phyloP scores from a whole-genome alignment of 805 yeast genomes.

The Yarrowia sp. region DNA sequence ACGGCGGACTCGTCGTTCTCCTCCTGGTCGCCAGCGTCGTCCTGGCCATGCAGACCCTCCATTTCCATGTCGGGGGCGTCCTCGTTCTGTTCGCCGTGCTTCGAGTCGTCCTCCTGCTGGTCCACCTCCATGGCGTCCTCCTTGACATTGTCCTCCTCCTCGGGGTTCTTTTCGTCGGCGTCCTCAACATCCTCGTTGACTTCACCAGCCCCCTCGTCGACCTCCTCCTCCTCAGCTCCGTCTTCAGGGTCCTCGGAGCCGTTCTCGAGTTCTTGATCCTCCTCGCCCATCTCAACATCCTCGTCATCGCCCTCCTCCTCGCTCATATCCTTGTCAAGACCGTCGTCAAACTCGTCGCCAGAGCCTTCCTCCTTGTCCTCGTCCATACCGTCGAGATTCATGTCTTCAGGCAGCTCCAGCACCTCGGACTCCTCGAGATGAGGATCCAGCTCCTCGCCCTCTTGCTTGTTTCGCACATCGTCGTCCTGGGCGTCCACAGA shows the following conservation, averaged over 20 bases:
- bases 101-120: constrained; percentile 63
- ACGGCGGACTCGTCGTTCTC: constrained; percentile 63
- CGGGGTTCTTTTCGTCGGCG: constrained; percentile 48
- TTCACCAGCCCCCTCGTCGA: constrained; percentile 45
- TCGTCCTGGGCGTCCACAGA: constrained; percentile 59
- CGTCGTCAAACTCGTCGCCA: constrained; percentile 49
- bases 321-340: constrained; percentile 46
- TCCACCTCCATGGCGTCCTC: constrained; percentile 46
- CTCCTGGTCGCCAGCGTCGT: constrained; percentile 58
- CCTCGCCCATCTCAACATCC: constrained; percentile 41
- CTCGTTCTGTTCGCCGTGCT: constrained; percentile 75
- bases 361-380: constrained; percentile 63
- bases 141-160: constrained; percentile 46
- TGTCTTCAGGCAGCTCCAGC: constrained; percentile 89
- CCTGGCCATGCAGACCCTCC: constrained; percentile 79
- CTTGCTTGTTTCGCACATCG: constrained; percentile 77
- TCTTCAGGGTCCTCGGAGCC: constrained; percentile 47
- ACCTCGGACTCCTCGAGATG: constrained; percentile 84
- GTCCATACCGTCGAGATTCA: constrained; percentile 83
- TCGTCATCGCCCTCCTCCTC: constrained; percentile 45
- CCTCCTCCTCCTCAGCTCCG: constrained; percentile 49
- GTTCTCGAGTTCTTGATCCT: constrained; percentile 44
- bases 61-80: constrained; percentile 57
- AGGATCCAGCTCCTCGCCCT: constrained; percentile 74
- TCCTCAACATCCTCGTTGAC: constrained; percentile 48